Conservation (phyloP, 306 rosid species). For the Casuarina cunninghamiana region DNA sequence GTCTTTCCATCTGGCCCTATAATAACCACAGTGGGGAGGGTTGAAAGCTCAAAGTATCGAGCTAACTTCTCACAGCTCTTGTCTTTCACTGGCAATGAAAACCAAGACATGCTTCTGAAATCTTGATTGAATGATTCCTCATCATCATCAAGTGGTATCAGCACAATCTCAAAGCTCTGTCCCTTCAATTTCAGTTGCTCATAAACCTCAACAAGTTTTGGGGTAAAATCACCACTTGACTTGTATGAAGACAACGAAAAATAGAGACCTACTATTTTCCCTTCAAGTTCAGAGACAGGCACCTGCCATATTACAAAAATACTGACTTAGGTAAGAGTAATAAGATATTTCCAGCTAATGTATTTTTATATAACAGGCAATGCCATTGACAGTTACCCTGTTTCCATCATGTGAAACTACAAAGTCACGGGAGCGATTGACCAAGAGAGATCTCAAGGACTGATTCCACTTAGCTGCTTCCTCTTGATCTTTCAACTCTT, state of each 20-base stretch:
- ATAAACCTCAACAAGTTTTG: constrained; percentile 51
- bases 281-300: constrained; percentile 65
- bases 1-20: constrained; percentile 76
- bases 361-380: neutral
- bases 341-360: constrained; percentile 9
- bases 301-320: constrained; percentile 37
- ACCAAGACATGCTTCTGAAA: constrained; percentile 52
- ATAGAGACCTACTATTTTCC: constrained; percentile 61
- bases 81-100: constrained; percentile 65
- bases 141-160: constrained; percentile 47
- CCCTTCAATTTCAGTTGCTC: constrained; percentile 53
- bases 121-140: constrained; percentile 49
- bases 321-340: constrained; percentile 19
- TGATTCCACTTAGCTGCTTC: constrained; percentile 56
- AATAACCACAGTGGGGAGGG: constrained; percentile 61
- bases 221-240: constrained; percentile 37
- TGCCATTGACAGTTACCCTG: constrained; percentile 33
- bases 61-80: constrained; percentile 37
- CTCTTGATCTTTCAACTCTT: constrained; percentile 47
- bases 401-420: constrained; percentile 56
- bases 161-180: constrained; percentile 64
- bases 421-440: constrained; percentile 48
- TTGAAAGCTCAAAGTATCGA: constrained; percentile 51
- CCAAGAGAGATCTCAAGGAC: constrained; percentile 52
- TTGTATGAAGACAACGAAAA: constrained; percentile 37